Evolutionary conservation across 257 asterid genomes (phyloP).

Genomic region (Plantago elongata): DNA sequence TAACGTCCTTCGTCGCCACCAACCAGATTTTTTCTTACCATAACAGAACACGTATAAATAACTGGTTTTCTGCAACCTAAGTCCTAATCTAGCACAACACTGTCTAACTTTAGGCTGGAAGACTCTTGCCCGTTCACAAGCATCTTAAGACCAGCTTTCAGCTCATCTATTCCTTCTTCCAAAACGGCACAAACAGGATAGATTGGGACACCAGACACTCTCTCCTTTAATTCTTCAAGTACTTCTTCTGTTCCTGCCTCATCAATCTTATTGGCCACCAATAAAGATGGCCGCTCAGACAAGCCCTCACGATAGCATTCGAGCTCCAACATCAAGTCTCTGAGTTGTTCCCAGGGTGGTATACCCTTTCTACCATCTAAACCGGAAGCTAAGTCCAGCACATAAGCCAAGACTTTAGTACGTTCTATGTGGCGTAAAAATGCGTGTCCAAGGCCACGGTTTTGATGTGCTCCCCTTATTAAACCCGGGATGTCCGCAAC

Average conservation of each 20-base stretch:
- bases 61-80: background rate
- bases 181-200: conserved; percentile 90
- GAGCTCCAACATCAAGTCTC: conserved; percentile 65
- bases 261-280: conserved; percentile 85
- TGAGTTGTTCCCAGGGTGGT: conserved; percentile 85
- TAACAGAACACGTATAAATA: conserved; percentile 1
- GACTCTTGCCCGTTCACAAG: conserved; percentile 57
- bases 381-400: conserved; percentile 68
- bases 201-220: conserved; percentile 55
- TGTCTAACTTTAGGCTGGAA: conserved; percentile 34
- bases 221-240: conserved; percentile 51
- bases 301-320: conserved; percentile 68
- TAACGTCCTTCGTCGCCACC: background rate
- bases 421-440: conserved; percentile 88
- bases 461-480: conserved; percentile 80
- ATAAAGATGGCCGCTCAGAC: conserved; percentile 57
- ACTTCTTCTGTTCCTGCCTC: conserved; percentile 75
- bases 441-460: conserved; percentile 92
- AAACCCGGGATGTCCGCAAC: conserved; percentile 95
- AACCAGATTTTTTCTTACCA: background rate
- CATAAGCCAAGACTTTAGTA: conserved; percentile 79
- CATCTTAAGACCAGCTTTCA: conserved; percentile 64
- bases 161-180: conserved; percentile 71
- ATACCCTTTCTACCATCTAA: conserved; percentile 59
- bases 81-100: conserved; percentile 36